Percentiles rank a stretch among this genome's conserved stretches.
phyloP scores from a whole-genome alignment of 768 basidiomycete genomes.

The Lentinula guzmanii region DNA sequence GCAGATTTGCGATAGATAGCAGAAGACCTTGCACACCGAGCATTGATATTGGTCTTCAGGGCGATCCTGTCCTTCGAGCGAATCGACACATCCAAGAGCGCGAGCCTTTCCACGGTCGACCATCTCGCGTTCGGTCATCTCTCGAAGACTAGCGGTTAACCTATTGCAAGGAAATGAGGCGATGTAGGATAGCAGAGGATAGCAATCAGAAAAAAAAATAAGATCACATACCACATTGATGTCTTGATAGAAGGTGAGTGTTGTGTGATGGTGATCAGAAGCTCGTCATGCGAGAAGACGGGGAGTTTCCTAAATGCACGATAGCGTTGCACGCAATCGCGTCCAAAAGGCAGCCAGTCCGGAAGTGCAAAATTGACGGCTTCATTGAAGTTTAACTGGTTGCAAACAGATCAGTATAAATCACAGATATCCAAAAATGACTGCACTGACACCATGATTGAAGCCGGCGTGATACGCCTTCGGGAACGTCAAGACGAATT shows the following conservation, averaged over 20 bases:
- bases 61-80: conserved; percentile 72
- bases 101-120: conserved; percentile 59
- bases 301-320: conserved; percentile 88
- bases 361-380: conserved; percentile 98
- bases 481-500: conserved; percentile 97
- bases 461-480: conserved; percentile 98
- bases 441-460: conserved; percentile 84
- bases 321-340: conserved; percentile 86
- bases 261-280: conserved; percentile 95
- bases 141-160: conserved; percentile 76
- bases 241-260: conserved; percentile 91
- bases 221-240: conserved; percentile 71
- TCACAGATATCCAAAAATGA: conserved; percentile 8
- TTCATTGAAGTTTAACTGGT: conserved; percentile 95
- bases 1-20: conserved; percentile 89
- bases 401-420: conserved; percentile 14
- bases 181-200: background rate
- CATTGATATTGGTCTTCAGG: conserved; percentile 97
- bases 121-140: conserved; percentile 87
- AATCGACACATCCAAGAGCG: conserved; percentile 53
- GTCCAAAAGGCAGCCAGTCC: conserved; percentile 87
- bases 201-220: background rate
- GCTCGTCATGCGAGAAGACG: conserved; percentile 97
- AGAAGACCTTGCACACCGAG: conserved; percentile 86
- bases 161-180: conserved; percentile 30